phyloP scores from a whole-genome alignment of 2,329 filamentous ascomycete genomes.

The Metarhizium brunneum region DNA sequence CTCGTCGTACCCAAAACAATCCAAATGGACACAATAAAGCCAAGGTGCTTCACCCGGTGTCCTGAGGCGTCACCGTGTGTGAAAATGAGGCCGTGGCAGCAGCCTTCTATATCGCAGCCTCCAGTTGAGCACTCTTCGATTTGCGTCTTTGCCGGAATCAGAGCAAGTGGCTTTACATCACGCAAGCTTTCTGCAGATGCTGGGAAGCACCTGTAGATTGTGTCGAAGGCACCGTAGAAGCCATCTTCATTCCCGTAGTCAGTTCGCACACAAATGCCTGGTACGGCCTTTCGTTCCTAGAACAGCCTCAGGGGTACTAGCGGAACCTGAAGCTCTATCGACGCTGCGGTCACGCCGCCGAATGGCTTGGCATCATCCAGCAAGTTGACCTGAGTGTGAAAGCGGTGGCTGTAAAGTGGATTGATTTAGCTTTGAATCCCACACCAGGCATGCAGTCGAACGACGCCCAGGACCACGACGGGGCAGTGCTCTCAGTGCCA shows the following conservation, averaged over 20 bases:
- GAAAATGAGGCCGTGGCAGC: too few species aligned
- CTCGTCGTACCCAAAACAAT: too few species aligned
- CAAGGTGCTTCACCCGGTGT: too few species aligned
- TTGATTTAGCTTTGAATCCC: too few species aligned
- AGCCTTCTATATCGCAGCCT: background rate
- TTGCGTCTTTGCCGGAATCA: slow-evolving; percentile 1
- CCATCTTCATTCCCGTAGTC: background rate
- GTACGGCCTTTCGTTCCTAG: background rate
- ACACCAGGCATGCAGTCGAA: too few species aligned
- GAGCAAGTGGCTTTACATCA: background rate
- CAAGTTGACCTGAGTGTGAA: too few species aligned
- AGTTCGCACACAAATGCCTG: background rate
- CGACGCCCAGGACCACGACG: too few species aligned
- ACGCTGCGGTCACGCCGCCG: background rate
- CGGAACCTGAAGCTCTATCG: background rate
- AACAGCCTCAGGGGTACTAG: background rate
- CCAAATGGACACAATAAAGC: too few species aligned
- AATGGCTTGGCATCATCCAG: background rate
- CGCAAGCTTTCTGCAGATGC: background rate
- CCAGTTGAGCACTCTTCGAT: background rate
- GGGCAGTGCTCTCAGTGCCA: too few species aligned
- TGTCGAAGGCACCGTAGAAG: background rate
- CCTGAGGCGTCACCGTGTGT: too few species aligned
- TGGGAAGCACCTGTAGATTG: background rate
- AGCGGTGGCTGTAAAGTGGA: too few species aligned